Conservation (phyloP, 169 alveolate genomes). For the Plasmodium cynomolgi region DNA sequence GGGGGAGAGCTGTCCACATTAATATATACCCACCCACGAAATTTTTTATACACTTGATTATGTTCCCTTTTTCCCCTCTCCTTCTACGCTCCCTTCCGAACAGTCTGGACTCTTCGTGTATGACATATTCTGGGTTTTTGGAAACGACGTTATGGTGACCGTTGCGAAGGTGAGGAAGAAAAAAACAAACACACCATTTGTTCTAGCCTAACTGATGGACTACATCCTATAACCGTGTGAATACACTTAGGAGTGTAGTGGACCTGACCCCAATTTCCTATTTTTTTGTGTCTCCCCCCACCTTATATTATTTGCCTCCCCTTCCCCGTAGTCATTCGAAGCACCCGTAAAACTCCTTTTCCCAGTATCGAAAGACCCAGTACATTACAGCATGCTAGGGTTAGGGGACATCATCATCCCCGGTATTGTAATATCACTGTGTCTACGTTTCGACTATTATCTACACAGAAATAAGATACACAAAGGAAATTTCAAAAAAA, state of each 20-base stretch:
- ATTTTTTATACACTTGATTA: background rate
- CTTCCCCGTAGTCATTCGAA: conserved; percentile 80
- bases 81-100: background rate
- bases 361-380: conserved; percentile 85
- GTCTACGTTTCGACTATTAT: conserved; percentile 90
- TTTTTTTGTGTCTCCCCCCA: background rate
- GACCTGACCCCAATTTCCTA: background rate
- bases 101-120: conserved; percentile 91
- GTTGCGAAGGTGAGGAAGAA: conserved; percentile 87
- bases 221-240: background rate
- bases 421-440: conserved; percentile 93
- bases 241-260: background rate
- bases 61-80: background rate
- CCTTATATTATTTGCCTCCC: background rate
- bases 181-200: background rate
- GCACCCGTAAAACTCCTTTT: conserved; percentile 94
- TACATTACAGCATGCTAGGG: conserved; percentile 91
- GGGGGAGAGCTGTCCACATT: background rate
- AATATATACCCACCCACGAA: background rate
- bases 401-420: conserved; percentile 96
- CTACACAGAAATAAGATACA: conserved; percentile 41
- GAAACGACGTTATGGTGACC: conserved; percentile 95
- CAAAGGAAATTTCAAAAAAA: conserved; percentile 72
- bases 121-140: conserved; percentile 96
- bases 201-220: background rate